Percentiles rank a stretch among this genome's conserved stretches.
Conservation (phyloP, 345 rosid genomes). For the Stellera chamaejasme region DNA sequence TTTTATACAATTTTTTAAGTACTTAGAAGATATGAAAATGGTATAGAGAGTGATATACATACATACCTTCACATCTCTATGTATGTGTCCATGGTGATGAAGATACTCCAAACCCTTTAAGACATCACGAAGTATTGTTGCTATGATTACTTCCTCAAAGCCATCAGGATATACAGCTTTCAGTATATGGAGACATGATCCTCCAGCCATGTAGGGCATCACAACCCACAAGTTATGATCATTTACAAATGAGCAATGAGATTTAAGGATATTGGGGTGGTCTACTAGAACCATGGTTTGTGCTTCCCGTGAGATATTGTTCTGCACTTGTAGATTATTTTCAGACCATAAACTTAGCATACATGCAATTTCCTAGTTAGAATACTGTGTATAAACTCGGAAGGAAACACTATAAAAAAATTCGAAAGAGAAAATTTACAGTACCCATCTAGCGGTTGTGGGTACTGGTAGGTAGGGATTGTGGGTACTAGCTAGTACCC, state of each 20-base stretch:
- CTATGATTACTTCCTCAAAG: conserved; percentile 87
- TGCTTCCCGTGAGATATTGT: conserved; percentile 79
- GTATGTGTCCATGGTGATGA: conserved; percentile 97
- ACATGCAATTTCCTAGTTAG: neutral
- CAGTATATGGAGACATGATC: conserved; percentile 92
- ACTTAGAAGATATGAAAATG: neutral
- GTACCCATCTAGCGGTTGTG: neutral
- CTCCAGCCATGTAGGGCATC: conserved; percentile 98
- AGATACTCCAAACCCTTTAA: conserved; percentile 93
- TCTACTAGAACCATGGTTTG: conserved; percentile 93
- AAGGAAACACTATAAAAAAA: neutral
- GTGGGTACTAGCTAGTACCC: no score
- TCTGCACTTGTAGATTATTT: conserved; percentile 24
- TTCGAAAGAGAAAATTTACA: no score
- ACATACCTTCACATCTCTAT: conserved; percentile 93
- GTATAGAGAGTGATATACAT: conserved; percentile 11
- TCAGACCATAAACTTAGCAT: no score
- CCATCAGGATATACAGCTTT: conserved; percentile 96
- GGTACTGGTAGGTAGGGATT: no score
- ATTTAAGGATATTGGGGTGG: conserved; percentile 87
- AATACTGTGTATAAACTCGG: neutral
- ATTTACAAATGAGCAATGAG: conserved; percentile 87
- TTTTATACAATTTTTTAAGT: no score
- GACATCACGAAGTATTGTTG: conserved; percentile 77
- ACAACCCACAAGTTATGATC: conserved; percentile 94